These are phyloP conservation scores for Nepenthes gracilis DNA, from an alignment of 148 eudicot species.

Conservation along the genomic window DNA sequence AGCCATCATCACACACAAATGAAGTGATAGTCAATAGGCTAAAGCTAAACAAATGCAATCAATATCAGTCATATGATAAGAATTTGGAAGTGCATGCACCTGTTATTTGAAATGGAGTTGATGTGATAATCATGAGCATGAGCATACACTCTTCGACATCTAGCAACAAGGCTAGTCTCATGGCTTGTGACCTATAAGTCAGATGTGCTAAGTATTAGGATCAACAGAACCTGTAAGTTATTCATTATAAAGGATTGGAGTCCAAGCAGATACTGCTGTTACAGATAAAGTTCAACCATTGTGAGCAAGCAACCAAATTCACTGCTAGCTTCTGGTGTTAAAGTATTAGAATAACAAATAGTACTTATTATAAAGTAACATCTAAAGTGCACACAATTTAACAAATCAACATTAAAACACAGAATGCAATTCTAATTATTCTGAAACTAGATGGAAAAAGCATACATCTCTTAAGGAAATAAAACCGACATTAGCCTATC, in stretches of 20 bases:
- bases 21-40: background rate
- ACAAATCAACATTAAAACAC: no score
- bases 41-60: no score
- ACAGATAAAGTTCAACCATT: background rate
- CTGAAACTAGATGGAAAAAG: no score
- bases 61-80: background rate
- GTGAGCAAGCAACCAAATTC: background rate
- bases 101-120: constrained; percentile 78
- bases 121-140: constrained; percentile 91
- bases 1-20: background rate
- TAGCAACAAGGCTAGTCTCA: constrained; percentile 65
- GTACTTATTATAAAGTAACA: no score
- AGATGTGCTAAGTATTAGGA: background rate
- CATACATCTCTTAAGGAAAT: no score
- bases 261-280: background rate
- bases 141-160: constrained; percentile 80
- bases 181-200: constrained; percentile 48
- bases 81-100: constrained; percentile 18
- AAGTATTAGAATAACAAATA: no score
- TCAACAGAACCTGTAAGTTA: background rate
- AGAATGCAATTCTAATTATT: no score
- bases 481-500: no score
- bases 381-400: no score
- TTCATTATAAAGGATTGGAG: background rate
- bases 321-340: no score